Evolutionary conservation across 176 grass and related monocot genomes (phyloP).

Genomic region (Phyllostachys edulis): DNA sequence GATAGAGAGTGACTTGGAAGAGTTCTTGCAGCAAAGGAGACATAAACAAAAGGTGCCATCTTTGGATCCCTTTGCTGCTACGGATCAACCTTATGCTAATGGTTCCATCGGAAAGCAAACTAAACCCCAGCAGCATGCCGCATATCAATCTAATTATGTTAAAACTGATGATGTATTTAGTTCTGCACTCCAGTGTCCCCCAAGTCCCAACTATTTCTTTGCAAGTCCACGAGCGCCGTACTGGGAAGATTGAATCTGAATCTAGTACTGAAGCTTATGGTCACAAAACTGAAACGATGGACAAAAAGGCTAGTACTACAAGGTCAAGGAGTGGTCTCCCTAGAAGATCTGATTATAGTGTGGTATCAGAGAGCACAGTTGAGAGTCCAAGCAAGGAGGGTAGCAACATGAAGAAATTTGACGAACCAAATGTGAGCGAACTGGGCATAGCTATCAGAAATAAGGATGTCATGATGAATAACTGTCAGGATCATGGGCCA

Average conservation of each 20-base stretch:
- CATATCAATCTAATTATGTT: conserved; percentile 33
- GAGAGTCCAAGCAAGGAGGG: background rate
- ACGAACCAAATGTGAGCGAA: conserved; percentile 25
- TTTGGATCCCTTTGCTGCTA: conserved; percentile 55
- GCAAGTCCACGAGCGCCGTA: background rate
- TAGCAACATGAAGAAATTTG: background rate
- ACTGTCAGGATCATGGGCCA: conserved; percentile 39
- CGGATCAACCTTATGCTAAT: conserved; percentile 45
- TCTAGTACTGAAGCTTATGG: conserved; percentile 21
- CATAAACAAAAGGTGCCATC: conserved; percentile 45
- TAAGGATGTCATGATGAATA: background rate
- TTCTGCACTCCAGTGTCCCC: conserved; percentile 34
- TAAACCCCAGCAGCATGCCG: conserved; percentile 5
- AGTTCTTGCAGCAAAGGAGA: conserved; percentile 77
- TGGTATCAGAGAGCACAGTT: conserved; percentile 16
- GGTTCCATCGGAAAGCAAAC: conserved; percentile 14
- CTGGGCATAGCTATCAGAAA: conserved; percentile 27
- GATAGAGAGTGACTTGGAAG: conserved; percentile 72
- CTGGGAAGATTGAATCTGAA: conserved; percentile 22
- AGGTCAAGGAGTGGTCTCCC: conserved; percentile 5
- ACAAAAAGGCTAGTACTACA: conserved; percentile 22
- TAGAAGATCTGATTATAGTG: conserved; percentile 12
- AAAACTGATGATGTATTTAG: conserved; percentile 35
- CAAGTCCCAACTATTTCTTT: conserved; percentile 15
- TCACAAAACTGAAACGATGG: conserved; percentile 28